Conservation (phyloP, 176 grass and related monocot genomes). For the Urochloa ruziziensis region DNA sequence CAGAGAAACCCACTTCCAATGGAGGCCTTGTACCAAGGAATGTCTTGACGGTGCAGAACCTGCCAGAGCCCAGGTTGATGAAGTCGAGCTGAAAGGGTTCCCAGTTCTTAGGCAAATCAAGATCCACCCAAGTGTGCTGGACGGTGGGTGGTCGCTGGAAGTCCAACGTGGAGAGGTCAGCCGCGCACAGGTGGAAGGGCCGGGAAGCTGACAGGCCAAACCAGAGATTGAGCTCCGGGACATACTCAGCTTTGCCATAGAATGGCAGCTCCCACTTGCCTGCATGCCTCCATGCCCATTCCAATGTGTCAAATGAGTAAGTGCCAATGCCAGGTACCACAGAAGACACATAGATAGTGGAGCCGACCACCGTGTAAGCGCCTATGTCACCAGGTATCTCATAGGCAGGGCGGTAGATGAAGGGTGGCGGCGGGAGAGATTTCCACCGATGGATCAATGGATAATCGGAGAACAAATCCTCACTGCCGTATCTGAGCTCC, state of each 20-base stretch:
- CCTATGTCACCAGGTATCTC: neutral
- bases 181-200: neutral
- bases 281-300: neutral
- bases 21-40: neutral
- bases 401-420: neutral
- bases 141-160: neutral
- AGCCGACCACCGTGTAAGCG: neutral
- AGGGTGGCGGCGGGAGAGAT: neutral
- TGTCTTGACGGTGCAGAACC: neutral
- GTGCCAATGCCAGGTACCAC: neutral
- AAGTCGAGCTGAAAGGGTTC: neutral
- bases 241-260: neutral
- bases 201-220: neutral
- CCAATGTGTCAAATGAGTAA: neutral
- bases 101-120: neutral
- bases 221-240: neutral
- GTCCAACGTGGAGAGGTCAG: neutral
- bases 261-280: neutral
- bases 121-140: neutral
- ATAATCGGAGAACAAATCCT: no score
- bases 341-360: neutral
- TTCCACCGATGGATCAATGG: neutral
- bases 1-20: neutral
- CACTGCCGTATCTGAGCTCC: neutral
- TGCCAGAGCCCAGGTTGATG: neutral